Base-by-base conservation (phyloP, 805 yeast genomes). In the Zygotorulaspora florentina region DNA sequence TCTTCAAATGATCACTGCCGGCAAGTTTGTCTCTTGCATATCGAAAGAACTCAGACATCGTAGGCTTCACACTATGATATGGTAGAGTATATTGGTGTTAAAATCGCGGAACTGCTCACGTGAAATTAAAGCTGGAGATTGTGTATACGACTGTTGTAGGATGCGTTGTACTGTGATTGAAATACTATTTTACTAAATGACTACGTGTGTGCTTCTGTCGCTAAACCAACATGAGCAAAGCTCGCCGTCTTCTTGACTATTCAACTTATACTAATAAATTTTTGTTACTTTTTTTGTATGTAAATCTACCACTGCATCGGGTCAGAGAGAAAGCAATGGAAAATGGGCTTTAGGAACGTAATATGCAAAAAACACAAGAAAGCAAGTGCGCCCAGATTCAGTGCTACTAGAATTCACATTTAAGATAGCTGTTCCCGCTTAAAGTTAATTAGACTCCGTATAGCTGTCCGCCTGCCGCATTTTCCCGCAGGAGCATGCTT, bases 1-100 rank as follows among this genome's bases (percentile, higher is more conserved):
- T 42, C 15, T 51, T 50, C 5, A 53, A 47, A 23, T 54, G 49
- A 8, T 54, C 49, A 23, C 54, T 55, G n/a, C 59, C 62, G 10
- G 46, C 43, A 15, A 58, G 49, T 44, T 52, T 58, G 18, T 54
- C 56, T 45, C 53, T 56, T 15, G 59, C 59, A 27, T 49, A 53
- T 34, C 47, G 50, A 17, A 57, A 50, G 46, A 59, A 46, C 15
- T 51, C 56, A 26, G 56, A 40, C 53, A 49, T 49, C 18, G 20
- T 35, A 10, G 26, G 16, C n/a, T 35, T 35, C 18, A 13, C 25
- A 5, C 6, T 29, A 9, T 29, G n/a, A 8, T 13, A 13, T 29
- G 15, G 33, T 13, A 29, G 8, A 13, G 33, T 29, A 29, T 29
- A 29, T 29, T 12, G 33, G 15, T 12, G 33, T 13, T 13, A 29